Evolutionary conservation across 208 protist genomes (phyloP).

Genomic region (Acanthamoeba lenticulata): DNA sequence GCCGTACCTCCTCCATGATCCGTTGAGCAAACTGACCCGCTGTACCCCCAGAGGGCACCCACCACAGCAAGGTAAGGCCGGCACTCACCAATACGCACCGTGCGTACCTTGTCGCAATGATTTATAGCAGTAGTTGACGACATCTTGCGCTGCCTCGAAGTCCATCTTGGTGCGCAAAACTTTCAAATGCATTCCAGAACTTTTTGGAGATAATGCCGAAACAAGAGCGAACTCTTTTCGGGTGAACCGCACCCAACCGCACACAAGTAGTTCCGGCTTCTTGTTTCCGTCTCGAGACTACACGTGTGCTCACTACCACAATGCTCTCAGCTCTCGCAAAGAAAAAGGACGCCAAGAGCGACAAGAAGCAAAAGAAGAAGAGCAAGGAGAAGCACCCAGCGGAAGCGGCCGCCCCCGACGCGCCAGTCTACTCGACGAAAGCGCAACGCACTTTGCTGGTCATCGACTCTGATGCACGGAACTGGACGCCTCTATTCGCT

Average conservation of each 20-base stretch:
- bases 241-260: too few relatives aligned
- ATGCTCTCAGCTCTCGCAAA: too few relatives aligned
- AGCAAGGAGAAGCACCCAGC: too few relatives aligned
- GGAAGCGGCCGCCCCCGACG: neutral
- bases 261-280: too few relatives aligned
- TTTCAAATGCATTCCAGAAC: too few relatives aligned
- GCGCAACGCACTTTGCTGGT: conserved; percentile 3
- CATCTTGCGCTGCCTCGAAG: conserved; percentile 28
- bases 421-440: neutral
- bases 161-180: too few relatives aligned
- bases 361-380: too few relatives aligned
- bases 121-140: conserved; percentile 52
- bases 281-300: too few relatives aligned
- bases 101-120: neutral
- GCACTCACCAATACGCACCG: neutral
- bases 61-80: neutral
- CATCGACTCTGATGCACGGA: neutral
- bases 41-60: too few relatives aligned
- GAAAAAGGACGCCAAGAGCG: neutral
- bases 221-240: too few relatives aligned
- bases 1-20: conserved; percentile 33
- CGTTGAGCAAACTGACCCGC: neutral
- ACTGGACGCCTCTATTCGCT: neutral
- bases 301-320: too few relatives aligned
- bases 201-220: too few relatives aligned